phyloP scores from a whole-genome alignment of 768 basidiomycete species.

The Fibroporia radiculosa region DNA sequence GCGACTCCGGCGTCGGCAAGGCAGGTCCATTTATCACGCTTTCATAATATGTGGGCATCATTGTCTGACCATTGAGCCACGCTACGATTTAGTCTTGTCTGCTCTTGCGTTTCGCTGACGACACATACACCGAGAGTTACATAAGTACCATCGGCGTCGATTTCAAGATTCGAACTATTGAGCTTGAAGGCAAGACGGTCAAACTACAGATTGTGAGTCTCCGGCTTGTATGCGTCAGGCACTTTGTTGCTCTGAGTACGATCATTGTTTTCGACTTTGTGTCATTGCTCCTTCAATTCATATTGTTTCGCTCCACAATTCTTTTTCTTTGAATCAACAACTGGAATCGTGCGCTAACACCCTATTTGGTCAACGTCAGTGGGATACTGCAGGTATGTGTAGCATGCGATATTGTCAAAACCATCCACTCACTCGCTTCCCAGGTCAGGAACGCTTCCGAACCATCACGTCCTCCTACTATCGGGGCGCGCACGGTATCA shows the following conservation, averaged over 20 bases:
- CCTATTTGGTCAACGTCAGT: no score
- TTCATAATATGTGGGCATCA: background rate
- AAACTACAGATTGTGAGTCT: constrained; percentile 92
- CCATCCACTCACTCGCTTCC: constrained; percentile 1
- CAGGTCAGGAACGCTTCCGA: constrained; percentile 96
- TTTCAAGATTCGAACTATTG: constrained; percentile 99
- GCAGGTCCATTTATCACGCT: constrained; percentile 26
- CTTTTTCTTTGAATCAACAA: background rate
- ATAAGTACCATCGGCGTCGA: constrained; percentile 98
- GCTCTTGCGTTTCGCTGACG: constrained; percentile 89
- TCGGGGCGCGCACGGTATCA: constrained; percentile 96
- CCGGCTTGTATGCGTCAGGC: background rate
- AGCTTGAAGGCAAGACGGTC: constrained; percentile 96
- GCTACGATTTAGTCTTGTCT: constrained; percentile 66
- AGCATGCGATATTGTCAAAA: background rate
- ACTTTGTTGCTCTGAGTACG: background rate
- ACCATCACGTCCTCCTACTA: constrained; percentile 99
- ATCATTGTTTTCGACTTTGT: no score
- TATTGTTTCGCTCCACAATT: no score
- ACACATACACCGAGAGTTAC: constrained; percentile 96
- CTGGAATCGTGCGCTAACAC: no score
- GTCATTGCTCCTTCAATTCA: background rate
- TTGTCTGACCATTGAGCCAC: constrained; percentile 3
- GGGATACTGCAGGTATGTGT: constrained; percentile 86
- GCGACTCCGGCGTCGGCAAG: constrained; percentile 94